Percentiles rank a stretch among this genome's conserved stretches.
Evolutionary conservation across 1,139 yeast species (phyloP).

Genomic region (Saccharomycopsis hybrid): DNA sequence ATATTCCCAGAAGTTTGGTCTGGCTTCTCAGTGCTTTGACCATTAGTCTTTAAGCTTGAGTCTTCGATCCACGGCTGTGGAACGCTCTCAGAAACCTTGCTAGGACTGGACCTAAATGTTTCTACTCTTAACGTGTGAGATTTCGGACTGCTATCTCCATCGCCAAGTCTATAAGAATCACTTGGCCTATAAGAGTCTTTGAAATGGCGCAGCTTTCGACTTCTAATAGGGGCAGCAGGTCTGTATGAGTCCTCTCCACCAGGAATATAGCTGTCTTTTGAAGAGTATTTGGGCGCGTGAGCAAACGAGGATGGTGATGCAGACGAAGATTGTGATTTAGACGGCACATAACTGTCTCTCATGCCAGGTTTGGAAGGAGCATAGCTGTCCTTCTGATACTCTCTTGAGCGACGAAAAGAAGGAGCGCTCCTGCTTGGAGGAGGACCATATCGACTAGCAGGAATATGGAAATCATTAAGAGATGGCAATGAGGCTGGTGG

Average conservation of each 20-base stretch:
- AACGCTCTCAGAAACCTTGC: no score
- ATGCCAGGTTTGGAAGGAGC: not conserved
- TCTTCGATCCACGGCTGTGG: not conserved
- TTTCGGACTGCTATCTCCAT: not conserved
- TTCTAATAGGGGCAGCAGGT: not conserved
- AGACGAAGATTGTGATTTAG: no score
- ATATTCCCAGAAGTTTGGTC: not conserved
- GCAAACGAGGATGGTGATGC: not conserved
- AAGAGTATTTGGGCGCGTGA: not conserved
- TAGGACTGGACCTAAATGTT: not conserved
- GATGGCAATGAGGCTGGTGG: no score
- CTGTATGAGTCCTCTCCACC: not conserved
- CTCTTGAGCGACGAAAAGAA: not conserved
- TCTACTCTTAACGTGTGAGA: not conserved
- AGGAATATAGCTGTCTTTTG: conserved; percentile 7
- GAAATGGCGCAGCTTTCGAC: no score
- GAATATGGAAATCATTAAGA: no score
- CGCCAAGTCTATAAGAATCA: no score
- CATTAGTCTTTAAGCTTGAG: not conserved
- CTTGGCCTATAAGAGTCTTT: not conserved
- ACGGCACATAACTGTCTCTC: not conserved
- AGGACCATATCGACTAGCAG: no score
- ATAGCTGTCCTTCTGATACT: not conserved
- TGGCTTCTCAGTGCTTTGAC: not conserved
- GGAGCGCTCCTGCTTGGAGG: no score